Evolutionary conservation across 169 alveolate species (phyloP).

Genomic region (Cardiosporidium cionae): DNA sequence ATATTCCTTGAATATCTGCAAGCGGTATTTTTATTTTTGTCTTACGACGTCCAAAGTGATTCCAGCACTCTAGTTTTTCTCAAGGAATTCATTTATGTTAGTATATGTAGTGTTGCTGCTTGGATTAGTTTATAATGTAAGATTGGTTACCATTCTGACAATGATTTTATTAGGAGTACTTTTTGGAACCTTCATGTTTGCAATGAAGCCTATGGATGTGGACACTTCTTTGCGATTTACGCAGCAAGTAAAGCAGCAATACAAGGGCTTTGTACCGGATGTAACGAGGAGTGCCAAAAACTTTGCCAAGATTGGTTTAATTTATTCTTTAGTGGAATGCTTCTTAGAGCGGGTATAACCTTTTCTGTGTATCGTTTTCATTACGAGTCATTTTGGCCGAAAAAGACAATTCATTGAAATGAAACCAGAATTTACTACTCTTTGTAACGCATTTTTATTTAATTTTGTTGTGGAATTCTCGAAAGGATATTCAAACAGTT

Average conservation of each 20-base stretch:
- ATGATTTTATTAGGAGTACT: too few relatives aligned
- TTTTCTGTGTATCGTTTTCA: not conserved
- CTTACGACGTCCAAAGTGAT: not conserved
- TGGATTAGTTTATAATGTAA: not conserved
- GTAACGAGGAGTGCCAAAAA: constrained; percentile 27
- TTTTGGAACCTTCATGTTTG: constrained; percentile 36
- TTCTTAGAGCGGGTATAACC: constrained; percentile 42
- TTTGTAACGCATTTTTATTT: not conserved
- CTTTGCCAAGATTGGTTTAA: constrained; percentile 49
- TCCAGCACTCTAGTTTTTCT: not conserved
- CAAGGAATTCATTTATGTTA: not conserved
- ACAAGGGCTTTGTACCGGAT: constrained; percentile 24
- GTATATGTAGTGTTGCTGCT: not conserved
- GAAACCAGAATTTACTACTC: not conserved
- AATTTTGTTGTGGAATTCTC: not conserved
- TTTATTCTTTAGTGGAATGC: constrained; percentile 59
- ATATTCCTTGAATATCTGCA: not conserved
- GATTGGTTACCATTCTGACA: not conserved
- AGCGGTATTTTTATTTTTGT: not conserved
- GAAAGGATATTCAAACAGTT: not conserved
- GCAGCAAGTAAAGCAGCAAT: constrained; percentile 33
- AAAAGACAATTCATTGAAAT: too few relatives aligned
- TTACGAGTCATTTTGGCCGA: not conserved
- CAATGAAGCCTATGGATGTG: constrained; percentile 43
- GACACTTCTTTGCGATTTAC: constrained; percentile 29